phyloP scores from a whole-genome alignment of 1,139 yeast species.

The Blastobotrys indianensis region DNA sequence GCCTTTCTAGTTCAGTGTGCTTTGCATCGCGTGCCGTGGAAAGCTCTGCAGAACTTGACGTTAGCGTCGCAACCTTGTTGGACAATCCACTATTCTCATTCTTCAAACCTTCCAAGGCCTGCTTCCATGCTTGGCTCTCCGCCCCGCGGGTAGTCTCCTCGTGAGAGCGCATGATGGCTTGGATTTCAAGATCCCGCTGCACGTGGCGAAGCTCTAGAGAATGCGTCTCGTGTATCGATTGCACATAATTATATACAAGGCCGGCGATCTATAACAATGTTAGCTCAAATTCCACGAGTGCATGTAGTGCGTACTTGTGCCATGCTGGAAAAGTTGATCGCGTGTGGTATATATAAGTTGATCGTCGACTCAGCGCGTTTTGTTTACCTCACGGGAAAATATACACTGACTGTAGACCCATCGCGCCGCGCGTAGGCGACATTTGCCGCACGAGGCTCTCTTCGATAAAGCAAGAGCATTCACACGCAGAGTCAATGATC shows the following conservation, averaged over 20 bases:
- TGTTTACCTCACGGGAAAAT: too few relatives aligned
- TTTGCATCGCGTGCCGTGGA: neutral
- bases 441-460: too few relatives aligned
- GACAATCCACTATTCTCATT: neutral
- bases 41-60: neutral
- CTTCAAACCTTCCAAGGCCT: conserved; percentile 1
- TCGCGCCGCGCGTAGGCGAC: too few relatives aligned
- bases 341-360: too few relatives aligned
- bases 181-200: conserved; percentile 7
- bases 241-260: conserved; percentile 1
- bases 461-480: too few relatives aligned
- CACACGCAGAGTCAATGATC: too few relatives aligned
- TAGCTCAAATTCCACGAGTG: neutral
- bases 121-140: neutral
- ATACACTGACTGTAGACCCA: too few relatives aligned
- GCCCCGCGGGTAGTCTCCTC: neutral
- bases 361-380: too few relatives aligned
- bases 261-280: neutral
- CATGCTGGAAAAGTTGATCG: neutral
- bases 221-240: neutral
- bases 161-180: conserved; percentile 5
- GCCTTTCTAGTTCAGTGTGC: conserved; percentile 12
- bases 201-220: conserved; percentile 4
- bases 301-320: neutral
- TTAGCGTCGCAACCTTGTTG: conserved; percentile 1